Base-by-base conservation (phyloP, 2,329 filamentous ascomycete genomes). In the Penicillium sp. region DNA sequence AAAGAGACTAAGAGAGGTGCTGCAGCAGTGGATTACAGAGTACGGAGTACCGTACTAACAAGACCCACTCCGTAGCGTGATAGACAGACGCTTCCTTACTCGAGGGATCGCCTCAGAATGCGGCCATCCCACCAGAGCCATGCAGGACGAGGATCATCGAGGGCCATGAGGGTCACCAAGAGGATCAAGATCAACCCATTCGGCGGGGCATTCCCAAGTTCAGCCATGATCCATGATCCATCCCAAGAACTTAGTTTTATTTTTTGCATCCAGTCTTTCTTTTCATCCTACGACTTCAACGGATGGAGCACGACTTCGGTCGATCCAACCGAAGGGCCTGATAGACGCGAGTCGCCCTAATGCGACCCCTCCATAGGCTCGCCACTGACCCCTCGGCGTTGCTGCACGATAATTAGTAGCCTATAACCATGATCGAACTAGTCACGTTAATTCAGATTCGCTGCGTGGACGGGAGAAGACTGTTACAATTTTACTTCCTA, bases 81-180 rank as follows among this genome's bases (percentile, higher is more conserved):
- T 63, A 58, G 54, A 58, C 54, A 33, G 50, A 58, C 45, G 44
- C 53, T 54, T 62, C 40, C 56, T 57, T 24, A 47, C 40, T 57
- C 54, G 49, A 57, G 58, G 58, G 30, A 66, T 65, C 58, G 64
- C 60, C 60, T 66, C 58, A 63, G 60, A 63, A 63, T 58, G 59
- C 49, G 47, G 56, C 53, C 58, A 61, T 33, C 45, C 45, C 45
- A 30, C 45, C 56, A n/a, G 38, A 37, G 35, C 56, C 35, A 49
- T 53, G 45, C 56, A 51, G 45, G 56, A 22, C 24, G 35, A 30
- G 37, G 44, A 49, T 49, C 45, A n/a, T 33, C 28, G 45, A 49
- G 45, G 45, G 22, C 19, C 42, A 47, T 26, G 24, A 49, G 24
- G 45, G 45, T 49, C 45, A 47, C 38, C 15, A 49, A 49, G 45